Conservation (phyloP, 371 early-diverging fungal genomes). For the Parasitella parasitica region DNA sequence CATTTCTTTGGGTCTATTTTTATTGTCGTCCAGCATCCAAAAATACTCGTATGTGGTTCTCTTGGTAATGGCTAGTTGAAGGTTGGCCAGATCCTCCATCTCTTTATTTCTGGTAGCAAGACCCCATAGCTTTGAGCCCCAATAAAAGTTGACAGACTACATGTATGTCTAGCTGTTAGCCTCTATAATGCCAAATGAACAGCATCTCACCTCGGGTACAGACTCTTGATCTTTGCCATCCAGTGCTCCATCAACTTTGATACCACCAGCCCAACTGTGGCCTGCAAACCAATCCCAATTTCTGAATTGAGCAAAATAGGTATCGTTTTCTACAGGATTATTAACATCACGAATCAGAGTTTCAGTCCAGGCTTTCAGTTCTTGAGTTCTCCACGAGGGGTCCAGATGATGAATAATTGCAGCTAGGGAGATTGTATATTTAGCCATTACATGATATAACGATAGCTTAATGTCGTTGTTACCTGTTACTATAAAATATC, state of each 20-base stretch:
- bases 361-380: constrained; percentile 37
- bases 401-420: constrained; percentile 69
- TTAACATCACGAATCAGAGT: constrained; percentile 70
- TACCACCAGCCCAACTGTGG: constrained; percentile 82
- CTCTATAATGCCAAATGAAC: too few species aligned
- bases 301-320: constrained; percentile 65
- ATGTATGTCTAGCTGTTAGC: too few species aligned
- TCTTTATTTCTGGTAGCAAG: constrained; percentile 40
- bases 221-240: constrained; percentile 80
- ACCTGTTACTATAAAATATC: constrained; percentile 60
- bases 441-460: too few species aligned
- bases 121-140: constrained; percentile 68
- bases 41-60: constrained; percentile 69
- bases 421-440: constrained; percentile 27
- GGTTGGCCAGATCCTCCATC: constrained; percentile 38
- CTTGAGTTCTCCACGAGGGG: constrained; percentile 46
- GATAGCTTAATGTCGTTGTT: too few species aligned
- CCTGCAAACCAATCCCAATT: constrained; percentile 78
- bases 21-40: constrained; percentile 53
- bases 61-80: constrained; percentile 58
- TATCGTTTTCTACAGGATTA: constrained; percentile 53
- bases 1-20: constrained; percentile 51
- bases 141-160: constrained; percentile 70
- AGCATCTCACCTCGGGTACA: constrained; percentile 56
- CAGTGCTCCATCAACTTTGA: constrained; percentile 57